These are phyloP conservation scores for Colletotrichum godetiae DNA, from an alignment of 2,329 filamentous ascomycete species.

Conservation along the genomic window DNA sequence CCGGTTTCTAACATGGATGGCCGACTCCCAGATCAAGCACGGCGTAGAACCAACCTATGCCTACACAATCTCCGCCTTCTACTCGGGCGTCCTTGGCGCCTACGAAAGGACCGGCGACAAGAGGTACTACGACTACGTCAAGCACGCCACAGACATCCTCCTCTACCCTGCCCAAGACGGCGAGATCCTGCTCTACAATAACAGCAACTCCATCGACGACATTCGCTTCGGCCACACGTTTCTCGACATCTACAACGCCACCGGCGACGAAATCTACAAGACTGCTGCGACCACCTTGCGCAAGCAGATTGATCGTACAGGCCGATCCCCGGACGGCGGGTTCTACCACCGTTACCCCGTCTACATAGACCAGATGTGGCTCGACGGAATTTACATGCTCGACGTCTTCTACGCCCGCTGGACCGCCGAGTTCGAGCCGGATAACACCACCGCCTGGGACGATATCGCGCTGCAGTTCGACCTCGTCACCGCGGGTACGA, in stretches of 20 bases:
- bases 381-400: constrained; percentile 61
- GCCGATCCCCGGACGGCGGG: constrained; percentile 26
- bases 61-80: constrained; percentile 42
- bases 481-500: constrained; percentile 51
- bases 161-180: constrained; percentile 40
- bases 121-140: constrained; percentile 41
- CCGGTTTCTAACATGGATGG: constrained; percentile 42
- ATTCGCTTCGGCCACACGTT: constrained; percentile 36
- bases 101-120: constrained; percentile 39
- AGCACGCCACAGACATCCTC: constrained; percentile 39
- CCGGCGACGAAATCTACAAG: constrained; percentile 34
- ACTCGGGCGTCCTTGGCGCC: constrained; percentile 39
- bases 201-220: constrained; percentile 36
- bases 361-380: constrained; percentile 41
- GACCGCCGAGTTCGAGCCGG: constrained; percentile 39
- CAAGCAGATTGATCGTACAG: constrained; percentile 32
- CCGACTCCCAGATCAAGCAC: constrained; percentile 42
- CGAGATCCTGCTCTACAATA: constrained; percentile 31
- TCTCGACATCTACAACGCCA: constrained; percentile 28
- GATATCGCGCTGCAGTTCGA: constrained; percentile 56
- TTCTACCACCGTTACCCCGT: constrained; percentile 39
- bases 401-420: constrained; percentile 48
- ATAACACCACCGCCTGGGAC: constrained; percentile 50
- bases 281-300: constrained; percentile 25
- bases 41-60: constrained; percentile 41